A percentile compares a stretch with the other conserved stretches of the same genome.
These are phyloP conservation scores for Macrolepiota dolichaula DNA, from an alignment of 768 basidiomycete species.

Conservation along the genomic window DNA sequence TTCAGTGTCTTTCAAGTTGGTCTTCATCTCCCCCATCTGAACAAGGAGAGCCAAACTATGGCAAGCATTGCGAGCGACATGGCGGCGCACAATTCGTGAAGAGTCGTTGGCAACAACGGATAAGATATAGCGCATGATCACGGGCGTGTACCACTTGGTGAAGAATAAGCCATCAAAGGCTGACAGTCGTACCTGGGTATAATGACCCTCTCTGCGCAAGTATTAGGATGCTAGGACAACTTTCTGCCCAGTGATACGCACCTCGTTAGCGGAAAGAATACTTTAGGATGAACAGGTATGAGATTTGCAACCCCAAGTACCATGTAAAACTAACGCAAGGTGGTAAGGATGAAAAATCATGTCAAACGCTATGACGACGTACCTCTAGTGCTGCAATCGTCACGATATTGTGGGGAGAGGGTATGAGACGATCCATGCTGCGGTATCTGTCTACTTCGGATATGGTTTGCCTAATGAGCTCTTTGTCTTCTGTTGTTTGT, in stretches of 20 bases:
- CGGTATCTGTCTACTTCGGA: constrained; percentile 89
- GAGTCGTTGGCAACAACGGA: constrained; percentile 84
- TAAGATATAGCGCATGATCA: constrained; percentile 84
- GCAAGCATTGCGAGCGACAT: constrained; percentile 82
- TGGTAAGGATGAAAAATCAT: not conserved
- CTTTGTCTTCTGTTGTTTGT: constrained; percentile 64
- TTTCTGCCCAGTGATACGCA: constrained; percentile 27
- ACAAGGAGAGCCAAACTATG: constrained; percentile 84
- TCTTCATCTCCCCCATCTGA: constrained; percentile 89
- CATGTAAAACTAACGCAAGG: constrained; percentile 63
- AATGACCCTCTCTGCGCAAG: constrained; percentile 83
- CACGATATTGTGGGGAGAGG: constrained; percentile 91
- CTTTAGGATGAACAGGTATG: constrained; percentile 68
- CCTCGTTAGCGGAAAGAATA: constrained; percentile 90
- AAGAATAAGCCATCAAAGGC: constrained; percentile 94
- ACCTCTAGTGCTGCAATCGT: constrained; percentile 92
- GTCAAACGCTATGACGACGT: constrained; percentile 19
- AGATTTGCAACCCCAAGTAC: constrained; percentile 74
- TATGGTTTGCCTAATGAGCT: constrained; percentile 69
- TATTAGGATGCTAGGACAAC: constrained; percentile 7
- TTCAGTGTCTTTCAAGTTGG: constrained; percentile 68
- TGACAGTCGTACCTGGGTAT: constrained; percentile 83
- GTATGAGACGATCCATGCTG: constrained; percentile 92
- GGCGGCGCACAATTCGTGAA: constrained; percentile 77
- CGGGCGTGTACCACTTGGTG: constrained; percentile 82